Conservation (phyloP, 495 filamentous ascomycete genomes). For the Penicillium antarcticum region DNA sequence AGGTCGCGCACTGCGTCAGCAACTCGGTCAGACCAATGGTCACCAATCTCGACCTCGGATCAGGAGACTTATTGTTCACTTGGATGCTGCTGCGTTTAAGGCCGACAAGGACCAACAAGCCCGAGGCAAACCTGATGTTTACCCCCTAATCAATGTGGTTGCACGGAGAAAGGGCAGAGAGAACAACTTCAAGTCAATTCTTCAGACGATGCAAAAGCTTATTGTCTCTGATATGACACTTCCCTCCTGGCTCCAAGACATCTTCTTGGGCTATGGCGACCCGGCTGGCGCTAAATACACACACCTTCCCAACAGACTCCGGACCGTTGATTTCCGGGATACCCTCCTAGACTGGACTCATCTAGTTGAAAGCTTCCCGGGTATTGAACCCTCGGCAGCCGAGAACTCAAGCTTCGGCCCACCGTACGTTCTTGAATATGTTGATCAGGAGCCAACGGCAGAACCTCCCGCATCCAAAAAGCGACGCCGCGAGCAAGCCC, state of each 20-base stretch:
- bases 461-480: conserved; percentile 68
- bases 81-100: conserved; percentile 79
- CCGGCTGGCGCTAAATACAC: conserved; percentile 84
- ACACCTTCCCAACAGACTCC: conserved; percentile 71
- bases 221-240: conserved; percentile 82
- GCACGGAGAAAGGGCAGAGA: conserved; percentile 82
- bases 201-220: conserved; percentile 86
- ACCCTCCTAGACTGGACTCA: conserved; percentile 97
- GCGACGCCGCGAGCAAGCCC: conserved; percentile 69
- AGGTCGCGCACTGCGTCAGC: conserved; percentile 69
- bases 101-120: conserved; percentile 64
- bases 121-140: conserved; percentile 70
- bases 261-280: conserved; percentile 95
- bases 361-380: conserved; percentile 80
- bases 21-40: conserved; percentile 49
- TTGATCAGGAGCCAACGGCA: conserved; percentile 44
- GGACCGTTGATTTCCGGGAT: conserved; percentile 82
- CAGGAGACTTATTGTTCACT: conserved; percentile 70
- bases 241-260: conserved; percentile 90
- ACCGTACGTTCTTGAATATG: conserved; percentile 76
- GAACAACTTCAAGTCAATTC: conserved; percentile 95
- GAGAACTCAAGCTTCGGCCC: conserved; percentile 74
- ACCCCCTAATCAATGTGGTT: conserved; percentile 82
- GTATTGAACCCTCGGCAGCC: conserved; percentile 71
- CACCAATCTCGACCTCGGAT: conserved; percentile 51